Base-by-base conservation (phyloP, 495 filamentous ascomycete species). In the Penicillium antarcticum region DNA sequence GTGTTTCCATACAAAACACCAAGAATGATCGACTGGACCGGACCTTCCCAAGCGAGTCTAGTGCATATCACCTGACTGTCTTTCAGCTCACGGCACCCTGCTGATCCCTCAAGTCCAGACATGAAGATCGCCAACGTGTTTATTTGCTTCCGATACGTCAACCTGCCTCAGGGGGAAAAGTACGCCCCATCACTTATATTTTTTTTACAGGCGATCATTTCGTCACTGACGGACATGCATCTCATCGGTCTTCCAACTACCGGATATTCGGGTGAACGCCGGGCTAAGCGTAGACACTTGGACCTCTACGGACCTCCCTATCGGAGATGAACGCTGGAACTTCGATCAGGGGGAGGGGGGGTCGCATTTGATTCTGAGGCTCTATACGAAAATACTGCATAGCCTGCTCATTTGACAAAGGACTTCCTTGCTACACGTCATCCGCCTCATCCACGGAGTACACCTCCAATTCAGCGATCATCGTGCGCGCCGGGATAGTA, bases 401-500 rank as follows among this genome's bases (percentile, higher is more conserved):
- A 13, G 29, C 5, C 16, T 6, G 26, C 17, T 5, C 4, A 32
- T 18, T 10, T 45, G 31, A 45, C 19, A 21, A 14, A n/a, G 33
- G n/a, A 8, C 45, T 34, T 18, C 9, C 40, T 42, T 13, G 38
- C 48, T 42, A 48, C 39, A 50, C 45, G 34, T 62, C 45, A 47
- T 53, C 52, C 32, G 21, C 46, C 42, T 65, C 61, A 41, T 69
- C 57, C 42, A 78, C 35, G 12, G 67, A 58, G 57, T 76, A 80
- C 6, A 69, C 59, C 62, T 69, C 66, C n/a, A 66, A 53, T 47
- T 76, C 71, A 2, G 77, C 75, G 60, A 79, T 75, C 63, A 63
- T 71, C 13, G 77, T 80, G 35, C 69, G 54, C 24, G 71, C 69
- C 13, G 75, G 76, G 29, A 79, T 71, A 4, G 73, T 78, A 10